Evolutionary conservation across 805 yeast genomes (phyloP).

Genomic region (Zygoascus biomembranicola): DNA sequence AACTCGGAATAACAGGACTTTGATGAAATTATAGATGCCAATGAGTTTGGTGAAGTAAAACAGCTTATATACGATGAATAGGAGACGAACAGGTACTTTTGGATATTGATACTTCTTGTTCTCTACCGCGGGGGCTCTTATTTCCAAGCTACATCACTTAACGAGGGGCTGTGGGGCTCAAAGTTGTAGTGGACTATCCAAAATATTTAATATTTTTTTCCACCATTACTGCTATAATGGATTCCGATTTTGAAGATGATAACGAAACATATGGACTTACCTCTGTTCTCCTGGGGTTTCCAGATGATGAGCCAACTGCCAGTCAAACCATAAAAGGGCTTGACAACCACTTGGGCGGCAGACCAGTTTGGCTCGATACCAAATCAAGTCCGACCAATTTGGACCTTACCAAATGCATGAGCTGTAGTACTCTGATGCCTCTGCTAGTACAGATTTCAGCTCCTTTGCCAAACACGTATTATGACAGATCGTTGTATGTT

Average conservation of each 20-base stretch:
- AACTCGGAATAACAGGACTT: conserved; percentile 38
- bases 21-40: conserved; percentile 79
- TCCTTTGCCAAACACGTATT: conserved; percentile 60
- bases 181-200: background rate
- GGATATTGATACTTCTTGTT: background rate
- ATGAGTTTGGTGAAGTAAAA: conserved; percentile 40
- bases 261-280: conserved; percentile 23
- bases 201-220: background rate
- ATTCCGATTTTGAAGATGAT: conserved; percentile 24
- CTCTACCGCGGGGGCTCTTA: background rate
- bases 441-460: conserved; percentile 73
- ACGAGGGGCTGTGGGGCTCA: too few relatives aligned
- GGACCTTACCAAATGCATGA: conserved; percentile 50
- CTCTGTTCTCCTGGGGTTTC: conserved; percentile 29
- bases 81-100: background rate
- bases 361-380: conserved; percentile 62
- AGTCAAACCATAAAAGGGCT: background rate
- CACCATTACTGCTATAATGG: conserved; percentile 3
- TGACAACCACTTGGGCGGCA: conserved; percentile 80
- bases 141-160: too few relatives aligned
- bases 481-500: conserved; percentile 75
- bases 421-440: conserved; percentile 56
- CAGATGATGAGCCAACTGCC: conserved; percentile 19
- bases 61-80: conserved; percentile 16
- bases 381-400: conserved; percentile 44